Evolutionary conservation across 179 eudicot species (phyloP), one percentile per base, ranked within the genome.

Genomic region (Vitellaria paradoxa): DNA sequence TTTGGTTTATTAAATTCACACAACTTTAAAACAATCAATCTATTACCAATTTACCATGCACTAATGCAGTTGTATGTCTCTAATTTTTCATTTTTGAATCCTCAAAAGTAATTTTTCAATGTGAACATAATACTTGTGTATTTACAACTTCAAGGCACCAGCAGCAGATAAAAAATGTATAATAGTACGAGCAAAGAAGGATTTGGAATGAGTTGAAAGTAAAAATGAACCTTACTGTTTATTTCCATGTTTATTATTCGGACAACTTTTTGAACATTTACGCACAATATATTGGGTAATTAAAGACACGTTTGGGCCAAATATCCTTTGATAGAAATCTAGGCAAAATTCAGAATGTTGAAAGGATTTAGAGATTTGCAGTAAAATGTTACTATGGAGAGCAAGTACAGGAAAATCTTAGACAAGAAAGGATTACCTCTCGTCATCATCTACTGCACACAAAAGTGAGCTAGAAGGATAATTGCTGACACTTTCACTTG

Each of bases 361-460:
- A 2, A 50, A 70, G 60, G 7, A 65, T 14, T 15, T 70, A 21
- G 26, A 56, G 24, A 56, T 56, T 20, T 56, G 23, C 23, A 7
- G 17, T 9, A 56, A 30, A 30, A 26, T 9, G 46, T 47, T 47
- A 0, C 7, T 6, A 46, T 63, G 47, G 23, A 30, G 60, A 47
- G 60, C 69, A 62, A 47, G n/a, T 46, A 74, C 11, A 21, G 57
- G 37, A 42, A 46, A 18, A 15, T 63, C 30, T 23, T 78, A 61
- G 21, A 62, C 40, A 30, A 61, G 56, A 47, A 81, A 47, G 17
- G 23, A 52, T 72, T 86, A 91, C 98, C 99, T 93, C 85, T 93
- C 97, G 62, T 87, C 98, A 30, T 93, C 94, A 83, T 96, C 87
- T 70, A 79, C 85, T 20, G 85, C 84, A 75, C 83, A 82, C 74